Percentiles rank a stretch among this genome's conserved stretches.
Conservation (phyloP, 345 rosid species). For the Balakata baccata region DNA sequence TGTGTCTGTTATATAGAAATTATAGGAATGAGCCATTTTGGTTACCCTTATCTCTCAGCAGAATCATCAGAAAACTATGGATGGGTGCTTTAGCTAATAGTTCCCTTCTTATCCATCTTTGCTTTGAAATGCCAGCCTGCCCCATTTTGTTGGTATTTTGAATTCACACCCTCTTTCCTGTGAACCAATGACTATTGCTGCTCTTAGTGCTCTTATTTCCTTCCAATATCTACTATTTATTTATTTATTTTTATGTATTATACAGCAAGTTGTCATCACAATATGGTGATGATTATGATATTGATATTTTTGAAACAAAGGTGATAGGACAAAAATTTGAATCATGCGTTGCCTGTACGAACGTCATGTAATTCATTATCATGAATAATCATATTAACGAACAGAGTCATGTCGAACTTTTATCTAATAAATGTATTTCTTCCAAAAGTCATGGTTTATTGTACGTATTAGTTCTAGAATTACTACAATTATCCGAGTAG, state of each 20-base stretch:
- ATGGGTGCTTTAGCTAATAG: too few species aligned
- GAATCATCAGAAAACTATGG: too few species aligned
- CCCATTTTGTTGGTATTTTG: not conserved
- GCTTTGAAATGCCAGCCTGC: not conserved
- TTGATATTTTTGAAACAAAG: too few species aligned
- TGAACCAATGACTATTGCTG: not conserved
- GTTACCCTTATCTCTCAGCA: slow-evolving; percentile 4
- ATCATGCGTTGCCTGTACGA: not conserved
- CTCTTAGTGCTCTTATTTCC: not conserved
- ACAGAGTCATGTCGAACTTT: not conserved
- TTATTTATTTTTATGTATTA: too few species aligned
- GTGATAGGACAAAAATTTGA: not conserved
- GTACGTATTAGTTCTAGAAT: not conserved
- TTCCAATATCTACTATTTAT: too few species aligned
- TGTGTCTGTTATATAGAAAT: too few species aligned
- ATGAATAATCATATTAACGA: not conserved
- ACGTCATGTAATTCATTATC: slow-evolving; percentile 16
- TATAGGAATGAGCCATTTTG: too few species aligned
- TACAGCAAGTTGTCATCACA: too few species aligned
- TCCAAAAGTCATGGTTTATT: not conserved
- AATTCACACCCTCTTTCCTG: not conserved
- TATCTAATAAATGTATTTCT: slow-evolving; percentile 14
- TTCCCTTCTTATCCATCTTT: not conserved
- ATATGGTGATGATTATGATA: too few species aligned
- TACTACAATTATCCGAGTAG: not conserved